Base-by-base conservation (phyloP, 768 basidiomycete species). In the Suillus tomentosus region DNA sequence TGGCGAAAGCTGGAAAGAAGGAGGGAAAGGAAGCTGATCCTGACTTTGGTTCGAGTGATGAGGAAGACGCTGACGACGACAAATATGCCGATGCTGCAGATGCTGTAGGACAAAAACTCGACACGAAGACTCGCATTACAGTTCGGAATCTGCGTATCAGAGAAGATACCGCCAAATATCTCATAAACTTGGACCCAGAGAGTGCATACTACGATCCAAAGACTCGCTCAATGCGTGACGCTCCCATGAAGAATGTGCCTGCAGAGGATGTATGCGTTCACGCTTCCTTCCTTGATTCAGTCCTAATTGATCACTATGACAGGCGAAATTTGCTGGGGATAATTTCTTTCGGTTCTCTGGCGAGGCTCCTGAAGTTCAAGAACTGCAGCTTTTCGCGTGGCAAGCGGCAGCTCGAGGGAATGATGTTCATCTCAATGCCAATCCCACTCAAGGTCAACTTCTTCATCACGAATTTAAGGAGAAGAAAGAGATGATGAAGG, bases 151-250 rank as follows among this genome's bases (percentile, higher is more conserved):
- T 99, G 71, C 92, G 97, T 80, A 99, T 99, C 69, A 90, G 97
- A 73, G 97, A 99, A 79, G 97, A 99, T 75, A 99, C 96, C 1
- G 97, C 97, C 11, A 99, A 99, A 75, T 99, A 99, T 74, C 85
- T 99, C 72, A 92, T 96, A 76, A 99, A 99, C 74, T 76, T 99
- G 75, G 95, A 99, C 76, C 91, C 91, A 1, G 90, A 94, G 0
- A 95, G 92, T 70, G 97, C 97, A 10, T 98, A 99, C 80, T 99
- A 99, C 74, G 97, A 99, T 73, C 97, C 97, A 55, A 99, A 99
- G 81, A 99, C 97, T 14, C 90, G 97, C 72, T 98, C 96, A 8
- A 99, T 99, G 97, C 91, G 97, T 78, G 97, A 99, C 72, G 96
- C 96, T 48, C 97, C 96, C 0, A 65, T 88, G 15, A 87, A 85